These are phyloP conservation scores for Salvia sclarea DNA, from an alignment of 305 asterid genomes.

Conservation along the genomic window DNA sequence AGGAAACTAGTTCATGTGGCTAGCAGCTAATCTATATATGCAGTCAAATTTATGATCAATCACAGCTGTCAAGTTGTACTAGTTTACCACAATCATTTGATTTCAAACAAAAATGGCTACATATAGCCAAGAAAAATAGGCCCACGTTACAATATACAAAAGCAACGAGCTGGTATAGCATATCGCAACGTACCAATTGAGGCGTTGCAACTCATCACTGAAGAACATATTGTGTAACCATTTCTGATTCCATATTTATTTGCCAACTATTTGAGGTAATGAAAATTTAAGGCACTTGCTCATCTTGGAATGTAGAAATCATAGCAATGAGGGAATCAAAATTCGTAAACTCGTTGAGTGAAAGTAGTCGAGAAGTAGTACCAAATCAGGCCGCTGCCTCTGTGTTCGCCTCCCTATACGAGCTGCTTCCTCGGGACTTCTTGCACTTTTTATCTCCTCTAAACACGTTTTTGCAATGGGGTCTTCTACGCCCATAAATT, in stretches of 20 bases:
- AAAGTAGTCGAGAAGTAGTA: constrained; percentile 31
- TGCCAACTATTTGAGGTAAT: constrained; percentile 20
- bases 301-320: constrained; percentile 16
- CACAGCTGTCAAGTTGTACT: not conserved
- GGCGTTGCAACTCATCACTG: not conserved
- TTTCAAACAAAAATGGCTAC: not conserved
- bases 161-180: constrained; percentile 1
- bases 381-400: constrained; percentile 79
- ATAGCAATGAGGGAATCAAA: not conserved
- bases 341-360: not conserved
- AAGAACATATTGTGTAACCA: constrained; percentile 6
- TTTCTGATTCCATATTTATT: constrained; percentile 4
- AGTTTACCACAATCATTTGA: not conserved
- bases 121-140: not conserved
- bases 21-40: constrained; percentile 6
- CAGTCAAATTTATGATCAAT: not conserved
- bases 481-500: constrained; percentile 69
- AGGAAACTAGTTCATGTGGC: not conserved
- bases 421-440: constrained; percentile 99
- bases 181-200: not conserved
- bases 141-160: not conserved
- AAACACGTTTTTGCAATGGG: constrained; percentile 57
- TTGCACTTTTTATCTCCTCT: constrained; percentile 65
- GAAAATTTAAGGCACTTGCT: not conserved
- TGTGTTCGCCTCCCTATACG: constrained; percentile 84